These are phyloP conservation scores for Corniculantispora saksenae DNA, from an alignment of 2,329 filamentous ascomycete genomes.

Conservation along the genomic window DNA sequence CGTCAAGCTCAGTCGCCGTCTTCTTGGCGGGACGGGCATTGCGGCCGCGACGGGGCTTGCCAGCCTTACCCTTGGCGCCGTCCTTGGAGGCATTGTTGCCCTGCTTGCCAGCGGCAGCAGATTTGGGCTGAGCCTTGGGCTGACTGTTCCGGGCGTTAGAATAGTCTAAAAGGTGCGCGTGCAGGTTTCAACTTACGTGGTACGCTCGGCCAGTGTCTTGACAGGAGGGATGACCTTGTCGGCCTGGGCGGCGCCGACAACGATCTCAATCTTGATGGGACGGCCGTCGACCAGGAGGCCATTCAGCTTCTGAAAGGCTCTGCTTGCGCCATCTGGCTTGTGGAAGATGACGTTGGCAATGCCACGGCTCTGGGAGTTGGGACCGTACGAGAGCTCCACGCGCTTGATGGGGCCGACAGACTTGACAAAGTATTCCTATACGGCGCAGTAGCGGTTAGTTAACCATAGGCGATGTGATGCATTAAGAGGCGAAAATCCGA, in stretches of 20 bases:
- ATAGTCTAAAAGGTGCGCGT: slow-evolving; percentile 27
- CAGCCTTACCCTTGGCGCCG: slow-evolving; percentile 42
- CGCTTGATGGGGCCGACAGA: slow-evolving; percentile 88
- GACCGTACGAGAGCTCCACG: slow-evolving; percentile 89
- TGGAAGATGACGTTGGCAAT: slow-evolving; percentile 87
- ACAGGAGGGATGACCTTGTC: slow-evolving; percentile 66
- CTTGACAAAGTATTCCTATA: slow-evolving; percentile 93
- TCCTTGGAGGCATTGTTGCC: slow-evolving; percentile 48
- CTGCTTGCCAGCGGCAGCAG: slow-evolving; percentile 76
- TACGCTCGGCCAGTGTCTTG: slow-evolving; percentile 79
- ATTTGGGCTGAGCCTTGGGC: slow-evolving; percentile 76
- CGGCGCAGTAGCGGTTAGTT: slow-evolving; percentile 67
- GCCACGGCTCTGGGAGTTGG: slow-evolving; percentile 86
- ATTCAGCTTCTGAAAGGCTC: slow-evolving; percentile 82
- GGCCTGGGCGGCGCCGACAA: slow-evolving; percentile 75
- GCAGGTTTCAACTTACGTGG: slow-evolving; percentile 47
- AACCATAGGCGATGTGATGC: slow-evolving; percentile 38
- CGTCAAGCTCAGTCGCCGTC: slow-evolving; percentile 92
- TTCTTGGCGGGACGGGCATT: slow-evolving; percentile 74
- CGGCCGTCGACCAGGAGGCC: slow-evolving; percentile 86
- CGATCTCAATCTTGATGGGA: slow-evolving; percentile 94
- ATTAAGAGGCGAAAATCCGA: slow-evolving; percentile 30
- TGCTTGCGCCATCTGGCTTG: slow-evolving; percentile 77
- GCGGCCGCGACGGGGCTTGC: slow-evolving; percentile 51
- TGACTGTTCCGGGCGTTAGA: slow-evolving; percentile 35